phyloP scores from a whole-genome alignment of 345 rosid species.

The Arabidopsis arenosa region DNA sequence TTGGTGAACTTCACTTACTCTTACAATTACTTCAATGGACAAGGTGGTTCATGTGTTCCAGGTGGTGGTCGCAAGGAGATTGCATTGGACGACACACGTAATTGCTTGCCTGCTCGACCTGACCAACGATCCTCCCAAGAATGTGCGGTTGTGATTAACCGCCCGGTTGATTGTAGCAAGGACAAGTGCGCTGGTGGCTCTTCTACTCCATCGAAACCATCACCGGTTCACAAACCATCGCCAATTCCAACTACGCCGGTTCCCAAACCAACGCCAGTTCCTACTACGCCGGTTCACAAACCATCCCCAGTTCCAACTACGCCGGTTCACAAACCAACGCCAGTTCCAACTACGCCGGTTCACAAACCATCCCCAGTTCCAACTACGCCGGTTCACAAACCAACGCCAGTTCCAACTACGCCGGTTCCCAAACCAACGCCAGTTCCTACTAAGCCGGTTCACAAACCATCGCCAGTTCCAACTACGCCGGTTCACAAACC shows the following conservation, averaged over 20 bases:
- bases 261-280: neutral
- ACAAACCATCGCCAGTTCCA: neutral
- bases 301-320: neutral
- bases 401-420: constrained; percentile 14
- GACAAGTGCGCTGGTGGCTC: constrained; percentile 49
- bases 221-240: constrained; percentile 26
- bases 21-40: constrained; percentile 63
- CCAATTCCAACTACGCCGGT: neutral
- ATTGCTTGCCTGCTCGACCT: constrained; percentile 62
- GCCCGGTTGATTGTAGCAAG: constrained; percentile 77
- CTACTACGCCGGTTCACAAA: neutral
- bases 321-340: too few relatives aligned
- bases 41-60: constrained; percentile 55
- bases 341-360: constrained; percentile 9
- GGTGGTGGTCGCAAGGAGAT: constrained; percentile 38
- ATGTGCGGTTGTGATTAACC: constrained; percentile 54
- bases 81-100: constrained; percentile 54
- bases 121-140: constrained; percentile 51
- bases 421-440: constrained; percentile 27
- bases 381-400: neutral
- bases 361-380: constrained; percentile 2
- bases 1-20: constrained; percentile 63
- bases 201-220: constrained; percentile 36
- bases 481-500: neutral
- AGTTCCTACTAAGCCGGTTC: constrained; percentile 20